phyloP scores from a whole-genome alignment of 495 filamentous ascomycete species.

The Lasiosphaeria miniovina region DNA sequence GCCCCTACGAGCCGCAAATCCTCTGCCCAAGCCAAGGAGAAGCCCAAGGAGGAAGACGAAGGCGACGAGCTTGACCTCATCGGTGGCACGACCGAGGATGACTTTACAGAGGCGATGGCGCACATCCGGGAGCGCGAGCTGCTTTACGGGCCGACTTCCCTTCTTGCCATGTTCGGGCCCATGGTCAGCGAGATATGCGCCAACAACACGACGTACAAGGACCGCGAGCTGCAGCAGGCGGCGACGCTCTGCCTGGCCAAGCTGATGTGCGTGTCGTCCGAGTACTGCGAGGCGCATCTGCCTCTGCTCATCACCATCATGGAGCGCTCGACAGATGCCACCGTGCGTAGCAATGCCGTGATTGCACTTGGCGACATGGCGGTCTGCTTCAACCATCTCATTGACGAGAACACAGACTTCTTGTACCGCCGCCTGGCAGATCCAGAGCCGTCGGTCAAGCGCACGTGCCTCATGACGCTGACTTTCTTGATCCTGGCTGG shows the following conservation, averaged over 20 bases:
- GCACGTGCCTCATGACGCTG: slow-evolving; percentile 96
- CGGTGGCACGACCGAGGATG: slow-evolving; percentile 94
- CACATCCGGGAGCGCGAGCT: slow-evolving; percentile 94
- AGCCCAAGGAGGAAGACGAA: slow-evolving; percentile 50
- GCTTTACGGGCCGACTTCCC: slow-evolving; percentile 78
- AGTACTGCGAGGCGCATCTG: slow-evolving; percentile 93
- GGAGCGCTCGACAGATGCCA: slow-evolving; percentile 85
- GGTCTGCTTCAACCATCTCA: slow-evolving; percentile 98
- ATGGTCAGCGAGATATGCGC: slow-evolving; percentile 89
- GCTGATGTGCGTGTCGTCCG: slow-evolving; percentile 92
- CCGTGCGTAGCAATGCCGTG: slow-evolving; percentile 90
- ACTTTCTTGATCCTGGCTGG: slow-evolving; percentile 97
- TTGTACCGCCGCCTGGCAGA: slow-evolving; percentile 91
- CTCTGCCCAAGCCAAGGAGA: slow-evolving; percentile 21
- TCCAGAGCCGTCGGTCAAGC: slow-evolving; percentile 82
- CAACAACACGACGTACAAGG: slow-evolving; percentile 85
- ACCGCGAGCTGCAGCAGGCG: slow-evolving; percentile 84
- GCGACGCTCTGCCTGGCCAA: slow-evolving; percentile 97
- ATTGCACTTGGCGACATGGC: slow-evolving; percentile 98
- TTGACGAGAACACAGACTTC: slow-evolving; percentile 99
- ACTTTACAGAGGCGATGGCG: slow-evolving; percentile 94
- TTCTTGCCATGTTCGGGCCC: slow-evolving; percentile 85
- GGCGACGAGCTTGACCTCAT: slow-evolving; percentile 93
- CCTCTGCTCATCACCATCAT: slow-evolving; percentile 96
- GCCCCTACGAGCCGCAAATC: slow-evolving; percentile 29